Conservation (phyloP, 305 asterid species). For the Plantago coronopus region DNA sequence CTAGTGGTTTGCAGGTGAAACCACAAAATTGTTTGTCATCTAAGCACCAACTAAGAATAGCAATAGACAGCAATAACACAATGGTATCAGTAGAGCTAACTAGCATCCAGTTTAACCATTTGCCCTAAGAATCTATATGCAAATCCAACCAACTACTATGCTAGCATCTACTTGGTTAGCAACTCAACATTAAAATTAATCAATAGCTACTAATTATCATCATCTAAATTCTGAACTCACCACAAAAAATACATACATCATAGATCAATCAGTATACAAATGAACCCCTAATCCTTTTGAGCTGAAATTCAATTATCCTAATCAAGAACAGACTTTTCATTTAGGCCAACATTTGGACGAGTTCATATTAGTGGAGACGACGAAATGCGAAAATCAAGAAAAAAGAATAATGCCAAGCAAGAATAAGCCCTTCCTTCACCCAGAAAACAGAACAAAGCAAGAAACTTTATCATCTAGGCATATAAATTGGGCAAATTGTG, state of each 20-base stretch:
- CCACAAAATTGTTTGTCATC: no score
- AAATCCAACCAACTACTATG: background rate
- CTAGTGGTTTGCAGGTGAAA: no score
- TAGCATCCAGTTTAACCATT: no score
- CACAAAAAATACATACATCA: background rate
- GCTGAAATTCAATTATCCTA: background rate
- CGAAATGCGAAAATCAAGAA: no score
- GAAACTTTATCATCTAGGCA: background rate
- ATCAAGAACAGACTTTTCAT: background rate
- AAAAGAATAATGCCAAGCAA: background rate
- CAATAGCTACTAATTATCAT: background rate
- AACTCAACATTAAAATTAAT: background rate
- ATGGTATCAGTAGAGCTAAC: no score
- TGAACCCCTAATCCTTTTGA: no score
- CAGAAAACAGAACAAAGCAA: background rate
- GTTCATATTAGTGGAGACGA: no score
- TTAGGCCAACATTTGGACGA: no score
- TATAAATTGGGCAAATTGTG: background rate
- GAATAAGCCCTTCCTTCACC: background rate
- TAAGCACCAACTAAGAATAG: no score
- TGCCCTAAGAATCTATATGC: no score
- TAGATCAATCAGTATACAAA: background rate
- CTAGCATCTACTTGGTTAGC: background rate
- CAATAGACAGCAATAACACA: no score
- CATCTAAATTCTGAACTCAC: no score